A percentile compares a stretch with the other conserved stretches of the same genome.
Evolutionary conservation across 441 rosid genomes (phyloP).

Genomic region (Corymbia calophylla): DNA sequence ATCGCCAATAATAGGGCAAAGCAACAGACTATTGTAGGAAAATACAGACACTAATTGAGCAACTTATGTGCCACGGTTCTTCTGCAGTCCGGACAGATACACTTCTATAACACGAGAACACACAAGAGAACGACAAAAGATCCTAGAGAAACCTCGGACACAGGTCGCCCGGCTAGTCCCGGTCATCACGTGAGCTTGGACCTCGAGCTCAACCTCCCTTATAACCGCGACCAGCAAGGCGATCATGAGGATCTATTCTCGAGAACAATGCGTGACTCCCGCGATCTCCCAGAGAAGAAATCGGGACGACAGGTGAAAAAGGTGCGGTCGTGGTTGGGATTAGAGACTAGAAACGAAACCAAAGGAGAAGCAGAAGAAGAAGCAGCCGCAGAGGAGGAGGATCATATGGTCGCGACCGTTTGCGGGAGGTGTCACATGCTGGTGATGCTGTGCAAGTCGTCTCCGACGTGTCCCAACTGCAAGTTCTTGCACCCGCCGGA

Average conservation of each 20-base stretch:
- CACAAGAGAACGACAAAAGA: slow-evolving; percentile 44
- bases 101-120: slow-evolving; percentile 45
- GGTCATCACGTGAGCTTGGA: slow-evolving; percentile 54
- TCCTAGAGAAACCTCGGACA: slow-evolving; percentile 30
- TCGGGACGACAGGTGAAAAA: slow-evolving; percentile 5
- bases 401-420: slow-evolving; percentile 74
- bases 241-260: not conserved
- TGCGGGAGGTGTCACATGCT: slow-evolving; percentile 78
- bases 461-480: slow-evolving; percentile 87
- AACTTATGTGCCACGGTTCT: not conserved
- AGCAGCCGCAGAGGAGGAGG: slow-evolving; percentile 1
- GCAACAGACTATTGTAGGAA: not conserved
- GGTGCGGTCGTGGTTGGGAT: slow-evolving; percentile 44
- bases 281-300: slow-evolving; percentile 6
- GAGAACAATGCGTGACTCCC: not conserved
- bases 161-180: slow-evolving; percentile 10
- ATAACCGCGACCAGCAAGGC: slow-evolving; percentile 17
- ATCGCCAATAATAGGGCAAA: not conserved
- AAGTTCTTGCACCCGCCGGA: slow-evolving; percentile 76
- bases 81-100: slow-evolving; percentile 49
- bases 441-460: slow-evolving; percentile 72
- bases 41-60: not conserved
- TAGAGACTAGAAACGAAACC: not conserved
- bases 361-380: not conserved
- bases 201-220: slow-evolving; percentile 70